Evolutionary conservation across 2,329 filamentous ascomycete species (phyloP).

Genomic region (Ophiostoma quercus): DNA sequence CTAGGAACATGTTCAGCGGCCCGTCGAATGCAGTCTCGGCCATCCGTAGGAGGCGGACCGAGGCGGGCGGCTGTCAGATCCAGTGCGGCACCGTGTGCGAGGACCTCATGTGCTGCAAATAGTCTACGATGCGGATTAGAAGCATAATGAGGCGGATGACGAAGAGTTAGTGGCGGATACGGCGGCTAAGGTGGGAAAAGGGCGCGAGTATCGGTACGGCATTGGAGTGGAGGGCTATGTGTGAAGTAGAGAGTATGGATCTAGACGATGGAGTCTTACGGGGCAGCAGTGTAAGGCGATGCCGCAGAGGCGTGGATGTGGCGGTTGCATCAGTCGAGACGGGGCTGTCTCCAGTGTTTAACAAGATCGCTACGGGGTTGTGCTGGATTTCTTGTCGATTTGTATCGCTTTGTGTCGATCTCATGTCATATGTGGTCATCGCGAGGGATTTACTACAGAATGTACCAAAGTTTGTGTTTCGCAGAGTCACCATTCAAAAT

Average conservation of each 20-base stretch:
- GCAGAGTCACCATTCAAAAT: background rate
- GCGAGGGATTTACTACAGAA: background rate
- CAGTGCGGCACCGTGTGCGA: slow-evolving; percentile 49
- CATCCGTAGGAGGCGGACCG: slow-evolving; percentile 29
- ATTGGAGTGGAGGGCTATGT: background rate
- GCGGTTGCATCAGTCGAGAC: background rate
- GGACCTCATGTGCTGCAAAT: slow-evolving; percentile 47
- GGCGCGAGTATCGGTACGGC: too few relatives aligned
- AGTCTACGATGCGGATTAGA: background rate
- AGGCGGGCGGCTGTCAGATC: slow-evolving; percentile 44
- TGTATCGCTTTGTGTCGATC: background rate
- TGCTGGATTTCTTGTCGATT: background rate
- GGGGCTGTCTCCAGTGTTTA: slow-evolving; percentile 6
- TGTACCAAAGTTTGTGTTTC: background rate
- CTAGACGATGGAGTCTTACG: background rate
- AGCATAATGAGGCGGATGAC: background rate
- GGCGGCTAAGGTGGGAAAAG: background rate
- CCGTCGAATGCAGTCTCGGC: slow-evolving; percentile 24
- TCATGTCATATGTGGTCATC: background rate
- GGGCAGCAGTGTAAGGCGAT: background rate
- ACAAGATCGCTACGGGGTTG: background rate
- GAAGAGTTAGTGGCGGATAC: background rate
- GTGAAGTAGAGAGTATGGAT: background rate
- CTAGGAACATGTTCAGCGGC: background rate
- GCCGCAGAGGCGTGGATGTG: background rate